phyloP scores from a whole-genome alignment of 2,329 filamentous ascomycete genomes.

The Phyllosticta citriasiana region DNA sequence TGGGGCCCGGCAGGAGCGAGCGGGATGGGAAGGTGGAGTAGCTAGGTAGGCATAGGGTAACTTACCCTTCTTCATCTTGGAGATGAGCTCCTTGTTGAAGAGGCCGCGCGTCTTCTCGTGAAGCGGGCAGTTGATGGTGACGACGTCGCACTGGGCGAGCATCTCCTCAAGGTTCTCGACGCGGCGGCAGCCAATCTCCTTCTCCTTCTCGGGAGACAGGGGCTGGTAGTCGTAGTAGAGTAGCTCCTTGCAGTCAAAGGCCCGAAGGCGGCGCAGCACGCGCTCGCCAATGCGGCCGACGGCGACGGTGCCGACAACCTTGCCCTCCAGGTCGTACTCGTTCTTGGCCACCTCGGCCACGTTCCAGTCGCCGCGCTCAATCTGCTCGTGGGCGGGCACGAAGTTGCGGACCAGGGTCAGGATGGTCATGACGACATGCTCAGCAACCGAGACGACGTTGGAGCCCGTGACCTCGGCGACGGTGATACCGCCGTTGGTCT shows the following conservation, averaged over 20 bases:
- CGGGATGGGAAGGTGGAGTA: not conserved
- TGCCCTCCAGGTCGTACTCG: constrained; percentile 94
- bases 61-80: constrained; percentile 96
- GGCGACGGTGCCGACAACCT: constrained; percentile 95
- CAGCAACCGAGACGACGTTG: constrained; percentile 96
- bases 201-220: constrained; percentile 71
- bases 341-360: constrained; percentile 95
- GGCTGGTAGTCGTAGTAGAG: constrained; percentile 99
- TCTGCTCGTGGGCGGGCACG: constrained; percentile 91
- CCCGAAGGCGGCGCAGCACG: constrained; percentile 88
- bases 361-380: constrained; percentile 83
- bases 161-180: constrained; percentile 88
- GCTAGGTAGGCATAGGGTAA: not conserved
- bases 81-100: constrained; percentile 97
- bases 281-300: constrained; percentile 97
- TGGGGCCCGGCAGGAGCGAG: not conserved
- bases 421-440: constrained; percentile 99
- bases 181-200: constrained; percentile 89
- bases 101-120: constrained; percentile 95
- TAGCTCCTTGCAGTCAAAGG: constrained; percentile 99
- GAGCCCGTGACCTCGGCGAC: constrained; percentile 96
- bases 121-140: constrained; percentile 98
- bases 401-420: constrained; percentile 95
- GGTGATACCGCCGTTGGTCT: constrained; percentile 93
- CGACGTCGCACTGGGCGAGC: constrained; percentile 85